Base-by-base conservation (phyloP, 2,329 filamentous ascomycete genomes). In the Rutstroemia sp. region DNA sequence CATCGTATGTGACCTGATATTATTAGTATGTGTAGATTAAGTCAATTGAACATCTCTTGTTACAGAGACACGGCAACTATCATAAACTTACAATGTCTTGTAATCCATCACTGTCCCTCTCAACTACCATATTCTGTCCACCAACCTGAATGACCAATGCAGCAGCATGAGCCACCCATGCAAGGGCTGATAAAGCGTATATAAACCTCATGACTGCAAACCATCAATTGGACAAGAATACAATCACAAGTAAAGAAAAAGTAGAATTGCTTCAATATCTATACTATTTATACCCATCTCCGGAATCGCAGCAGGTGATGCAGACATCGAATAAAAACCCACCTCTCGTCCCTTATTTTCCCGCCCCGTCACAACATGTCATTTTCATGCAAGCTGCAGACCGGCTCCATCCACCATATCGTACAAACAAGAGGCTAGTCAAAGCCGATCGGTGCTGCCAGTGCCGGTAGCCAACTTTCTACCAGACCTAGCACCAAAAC, bases 1-100 rank as follows among this genome's bases (percentile, higher is more conserved):
- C 76, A 66, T 86, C 83, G 77, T 82, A 86, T 34, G 81, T 85
- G 23, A 83, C 78, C 67, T 68, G 45, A 5, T 34, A 8, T 30
- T 12, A 39, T 34, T 30, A 30, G 48, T 21, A 38, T 52, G 14
- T 9, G 12, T 17, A 16, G 3, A 45, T 45, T 45, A 7, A 5
- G 4, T 34, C 10, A 34, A 48, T 54, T 30, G 16, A 47, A 9
- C 40, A 16, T 14, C 19, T 8, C 9, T 48, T 25, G 19, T n/a
- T 2, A n/a, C 40, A 8, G 10, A 23, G n/a, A 17, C 8, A 48
- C 25, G 1, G 19, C 17, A 36, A 16, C 21, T 19, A 38, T 42
- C 17, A 19, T 19, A 6, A 39, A 71, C 76, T 64, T 61, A 83
- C 80, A 63, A 82, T 76, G 67, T 81, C 73, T 65, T 83, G 81